Evolutionary conservation across 176 grass and related monocot species (phyloP).

Genomic region (Pontederia crassipes): DNA sequence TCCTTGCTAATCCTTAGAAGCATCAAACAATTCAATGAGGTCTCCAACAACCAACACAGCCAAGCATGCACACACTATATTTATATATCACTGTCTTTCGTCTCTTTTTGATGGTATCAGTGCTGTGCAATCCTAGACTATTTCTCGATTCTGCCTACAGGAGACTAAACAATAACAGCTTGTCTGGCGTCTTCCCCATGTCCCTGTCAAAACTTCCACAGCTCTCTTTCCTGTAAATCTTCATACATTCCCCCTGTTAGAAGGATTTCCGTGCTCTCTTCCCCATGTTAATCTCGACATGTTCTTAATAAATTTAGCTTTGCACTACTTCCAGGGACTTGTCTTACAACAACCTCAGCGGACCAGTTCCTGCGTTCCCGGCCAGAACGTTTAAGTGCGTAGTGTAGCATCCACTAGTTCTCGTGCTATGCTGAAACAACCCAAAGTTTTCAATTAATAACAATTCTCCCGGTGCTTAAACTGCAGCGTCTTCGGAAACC

Average conservation of each 20-base stretch:
- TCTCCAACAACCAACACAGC: background rate
- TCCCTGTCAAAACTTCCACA: conserved; percentile 64
- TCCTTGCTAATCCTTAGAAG: background rate
- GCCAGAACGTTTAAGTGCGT: conserved; percentile 75
- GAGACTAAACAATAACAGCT: conserved; percentile 94
- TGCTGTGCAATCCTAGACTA: background rate
- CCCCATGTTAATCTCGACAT: conserved; percentile 12
- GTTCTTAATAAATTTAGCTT: background rate
- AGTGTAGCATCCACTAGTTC: conserved; percentile 15
- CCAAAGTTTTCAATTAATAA: no score
- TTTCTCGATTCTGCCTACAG: conserved; percentile 20
- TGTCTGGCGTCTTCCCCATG: conserved; percentile 62
- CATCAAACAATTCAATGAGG: conserved; percentile 5
- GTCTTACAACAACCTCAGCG: conserved; percentile 91
- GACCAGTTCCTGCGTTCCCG: conserved; percentile 62
- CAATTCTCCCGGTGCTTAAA: background rate
- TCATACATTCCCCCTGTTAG: conserved; percentile 6
- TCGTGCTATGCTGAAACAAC: background rate
- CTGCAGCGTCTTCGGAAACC: conserved; percentile 74
- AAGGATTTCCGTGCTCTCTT: conserved; percentile 9
- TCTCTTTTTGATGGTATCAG: conserved; percentile 9
- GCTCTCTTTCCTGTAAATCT: conserved; percentile 61
- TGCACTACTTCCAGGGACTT: conserved; percentile 49
- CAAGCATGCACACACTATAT: background rate
- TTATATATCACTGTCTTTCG: background rate